These are phyloP conservation scores for Cutaneotrichosporon daszewskae DNA, from an alignment of 1,284 basidiomycete species.

Conservation along the genomic window DNA sequence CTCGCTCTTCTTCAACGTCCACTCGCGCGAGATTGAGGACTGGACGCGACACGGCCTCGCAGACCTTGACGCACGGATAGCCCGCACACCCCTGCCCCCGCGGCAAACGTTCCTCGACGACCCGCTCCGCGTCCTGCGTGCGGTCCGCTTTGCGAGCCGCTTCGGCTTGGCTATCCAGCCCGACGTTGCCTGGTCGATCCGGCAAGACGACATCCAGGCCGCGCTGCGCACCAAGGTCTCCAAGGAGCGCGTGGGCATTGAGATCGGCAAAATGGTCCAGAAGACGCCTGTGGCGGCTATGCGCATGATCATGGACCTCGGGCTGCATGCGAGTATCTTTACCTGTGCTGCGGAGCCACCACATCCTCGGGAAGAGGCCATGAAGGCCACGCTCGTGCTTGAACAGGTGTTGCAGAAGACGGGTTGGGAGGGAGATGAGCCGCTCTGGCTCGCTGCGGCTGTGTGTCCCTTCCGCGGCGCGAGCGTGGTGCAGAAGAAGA, in stretches of 20 bases:
- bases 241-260: conserved; percentile 82
- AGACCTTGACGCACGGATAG: conserved; percentile 72
- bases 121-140: conserved; percentile 83
- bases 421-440: conserved; percentile 40
- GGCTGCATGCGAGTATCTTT: conserved; percentile 68
- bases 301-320: conserved; percentile 62
- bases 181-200: conserved; percentile 63
- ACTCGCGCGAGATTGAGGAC: conserved; percentile 83
- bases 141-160: conserved; percentile 84
- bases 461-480: conserved; percentile 61
- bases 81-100: conserved; percentile 85
- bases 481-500: conserved; percentile 63
- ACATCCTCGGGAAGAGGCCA: conserved; percentile 44
- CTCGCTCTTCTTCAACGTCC: conserved; percentile 92
- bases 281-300: conserved; percentile 69
- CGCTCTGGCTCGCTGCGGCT: conserved; percentile 67
- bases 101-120: conserved; percentile 89
- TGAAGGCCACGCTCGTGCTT: conserved; percentile 61
- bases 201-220: conserved; percentile 64
- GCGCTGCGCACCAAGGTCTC: conserved; percentile 74
- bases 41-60: conserved; percentile 75
- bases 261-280: conserved; percentile 83
- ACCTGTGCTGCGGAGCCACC: conserved; percentile 46
- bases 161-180: conserved; percentile 77
- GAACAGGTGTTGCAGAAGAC: conserved; percentile 44